Evolutionary conservation across 2,329 filamentous ascomycete genomes (phyloP).

Genomic region (Stagonosporopsis vannaccii): DNA sequence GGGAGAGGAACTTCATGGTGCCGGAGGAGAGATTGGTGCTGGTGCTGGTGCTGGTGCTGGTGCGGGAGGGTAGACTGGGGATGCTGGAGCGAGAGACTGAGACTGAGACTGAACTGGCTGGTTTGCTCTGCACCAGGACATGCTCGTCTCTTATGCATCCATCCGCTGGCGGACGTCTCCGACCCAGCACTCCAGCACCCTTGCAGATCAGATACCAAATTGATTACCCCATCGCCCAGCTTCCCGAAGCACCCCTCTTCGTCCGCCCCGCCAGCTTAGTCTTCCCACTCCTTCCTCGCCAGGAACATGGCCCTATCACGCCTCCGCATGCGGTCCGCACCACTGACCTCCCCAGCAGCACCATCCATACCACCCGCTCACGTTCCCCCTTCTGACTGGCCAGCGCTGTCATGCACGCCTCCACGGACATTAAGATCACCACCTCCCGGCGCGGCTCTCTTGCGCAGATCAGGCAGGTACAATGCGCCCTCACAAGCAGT

Average conservation of each 20-base stretch:
- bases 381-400: slow-evolving; percentile 23
- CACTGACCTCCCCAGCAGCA: background rate
- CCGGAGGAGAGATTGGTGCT: background rate
- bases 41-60: background rate
- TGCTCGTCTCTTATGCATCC: slow-evolving; percentile 7
- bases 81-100: slow-evolving; percentile 20
- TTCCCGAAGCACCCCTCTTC: slow-evolving; percentile 24
- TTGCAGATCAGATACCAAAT: slow-evolving; percentile 24
- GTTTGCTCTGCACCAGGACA: background rate
- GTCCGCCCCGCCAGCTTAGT: slow-evolving; percentile 16
- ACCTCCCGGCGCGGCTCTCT: slow-evolving; percentile 1
- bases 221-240: slow-evolving; percentile 21
- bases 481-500: slow-evolving; percentile 14
- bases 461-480: slow-evolving; percentile 36
- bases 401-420: background rate
- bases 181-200: slow-evolving; percentile 14
- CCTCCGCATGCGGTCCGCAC: slow-evolving; percentile 3
- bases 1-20: slow-evolving; percentile 31
- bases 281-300: background rate
- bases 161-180: slow-evolving; percentile 25
- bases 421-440: slow-evolving; percentile 15
- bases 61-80: background rate
- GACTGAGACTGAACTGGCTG: slow-evolving; percentile 10
- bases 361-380: slow-evolving; percentile 18
- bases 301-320: slow-evolving; percentile 5